Evolutionary conservation across 2,329 filamentous ascomycete genomes (phyloP).

Genomic region (Trichoderma atroviride): DNA sequence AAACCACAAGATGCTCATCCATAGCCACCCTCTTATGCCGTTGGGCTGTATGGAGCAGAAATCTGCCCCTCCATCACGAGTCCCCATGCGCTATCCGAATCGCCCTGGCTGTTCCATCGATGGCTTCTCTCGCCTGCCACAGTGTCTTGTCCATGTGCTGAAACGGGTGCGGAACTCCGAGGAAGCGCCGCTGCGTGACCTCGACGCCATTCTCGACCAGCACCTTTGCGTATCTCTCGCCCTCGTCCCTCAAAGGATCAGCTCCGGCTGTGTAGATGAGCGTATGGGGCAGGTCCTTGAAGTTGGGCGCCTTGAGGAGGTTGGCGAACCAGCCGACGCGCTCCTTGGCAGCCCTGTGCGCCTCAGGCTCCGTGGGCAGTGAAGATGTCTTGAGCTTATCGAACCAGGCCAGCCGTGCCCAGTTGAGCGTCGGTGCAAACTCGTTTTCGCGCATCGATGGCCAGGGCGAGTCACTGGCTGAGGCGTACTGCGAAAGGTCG

Average conservation of each 20-base stretch:
- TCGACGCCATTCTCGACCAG: slow-evolving; percentile 49
- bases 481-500: slow-evolving; percentile 43
- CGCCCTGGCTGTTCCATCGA: slow-evolving; percentile 38
- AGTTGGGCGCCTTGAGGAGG: slow-evolving; percentile 42
- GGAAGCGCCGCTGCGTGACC: slow-evolving; percentile 50
- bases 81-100: slow-evolving; percentile 36
- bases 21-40: neutral
- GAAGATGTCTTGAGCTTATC: slow-evolving; percentile 40
- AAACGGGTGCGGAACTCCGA: slow-evolving; percentile 53
- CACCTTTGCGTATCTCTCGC: slow-evolving; percentile 49
- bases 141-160: slow-evolving; percentile 51
- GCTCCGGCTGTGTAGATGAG: slow-evolving; percentile 48
- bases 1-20: neutral
- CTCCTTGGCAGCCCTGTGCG: slow-evolving; percentile 28
- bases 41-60: neutral
- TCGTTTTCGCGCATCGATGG: slow-evolving; percentile 47
- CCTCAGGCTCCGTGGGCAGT: slow-evolving; percentile 27
- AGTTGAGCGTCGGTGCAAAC: slow-evolving; percentile 48
- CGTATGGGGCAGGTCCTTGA: slow-evolving; percentile 41
- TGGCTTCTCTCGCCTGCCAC: slow-evolving; percentile 43
- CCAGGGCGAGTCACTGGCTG: slow-evolving; percentile 43
- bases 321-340: slow-evolving; percentile 37
- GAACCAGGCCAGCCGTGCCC: slow-evolving; percentile 48
- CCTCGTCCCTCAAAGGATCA: slow-evolving; percentile 53
- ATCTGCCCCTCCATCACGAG: neutral